These are phyloP conservation scores for Paulownia fortunei DNA, from an alignment of 257 asterid genomes.

Conservation along the genomic window DNA sequence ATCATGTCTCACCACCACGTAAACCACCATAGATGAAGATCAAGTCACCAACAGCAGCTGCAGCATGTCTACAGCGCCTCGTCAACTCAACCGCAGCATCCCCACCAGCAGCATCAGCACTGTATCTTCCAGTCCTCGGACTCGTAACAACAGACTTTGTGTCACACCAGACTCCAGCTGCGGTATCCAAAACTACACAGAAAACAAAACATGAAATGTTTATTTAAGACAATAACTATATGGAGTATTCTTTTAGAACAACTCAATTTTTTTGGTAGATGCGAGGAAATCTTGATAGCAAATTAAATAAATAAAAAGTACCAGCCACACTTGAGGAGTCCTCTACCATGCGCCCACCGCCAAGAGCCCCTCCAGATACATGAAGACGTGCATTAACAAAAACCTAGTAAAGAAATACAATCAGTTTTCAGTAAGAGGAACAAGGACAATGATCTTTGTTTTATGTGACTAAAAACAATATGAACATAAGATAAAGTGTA, in stretches of 20 bases:
- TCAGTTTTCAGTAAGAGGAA: constrained; percentile 16
- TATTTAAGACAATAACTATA: constrained; percentile 8
- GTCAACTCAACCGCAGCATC: constrained; percentile 99
- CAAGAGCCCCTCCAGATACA: constrained; percentile 99
- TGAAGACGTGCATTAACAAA: constrained; percentile 98
- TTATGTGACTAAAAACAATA: background rate
- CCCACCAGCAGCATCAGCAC: constrained; percentile 99
- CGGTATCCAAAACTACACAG: constrained; percentile 88
- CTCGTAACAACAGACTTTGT: constrained; percentile 92
- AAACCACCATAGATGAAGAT: constrained; percentile 96
- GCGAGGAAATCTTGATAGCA: constrained; percentile 19
- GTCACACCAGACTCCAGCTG: constrained; percentile 99
- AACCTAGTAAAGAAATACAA: constrained; percentile 57
- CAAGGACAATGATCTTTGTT: constrained; percentile 2
- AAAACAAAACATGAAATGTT: constrained; percentile 21
- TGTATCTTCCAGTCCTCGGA: constrained; percentile 95
- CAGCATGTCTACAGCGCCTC: constrained; percentile 98
- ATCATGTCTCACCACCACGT: constrained; percentile 89
- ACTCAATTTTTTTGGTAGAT: background rate
- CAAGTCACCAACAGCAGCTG: constrained; percentile 97
- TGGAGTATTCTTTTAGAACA: background rate
- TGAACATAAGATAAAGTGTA: constrained; percentile 1
- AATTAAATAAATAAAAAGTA: constrained; percentile 35
- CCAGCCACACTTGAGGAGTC: constrained; percentile 99
- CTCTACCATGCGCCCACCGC: constrained; percentile 99